A percentile compares a stretch with the other conserved stretches of the same genome.
phyloP scores from a whole-genome alignment of 768 basidiomycete genomes.

The Collybiopsis confluens region DNA sequence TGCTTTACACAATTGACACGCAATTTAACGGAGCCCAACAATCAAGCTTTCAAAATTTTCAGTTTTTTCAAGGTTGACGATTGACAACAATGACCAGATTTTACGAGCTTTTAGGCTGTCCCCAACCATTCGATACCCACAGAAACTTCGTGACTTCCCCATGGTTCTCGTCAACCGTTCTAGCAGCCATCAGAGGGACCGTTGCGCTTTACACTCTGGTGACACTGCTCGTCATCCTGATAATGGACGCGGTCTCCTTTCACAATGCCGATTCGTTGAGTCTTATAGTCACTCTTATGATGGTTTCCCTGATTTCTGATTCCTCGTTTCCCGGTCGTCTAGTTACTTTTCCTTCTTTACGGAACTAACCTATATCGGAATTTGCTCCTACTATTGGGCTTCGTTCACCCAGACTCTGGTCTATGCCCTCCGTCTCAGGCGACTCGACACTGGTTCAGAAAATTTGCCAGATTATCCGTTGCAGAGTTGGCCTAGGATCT shows the following conservation, averaged over 20 bases:
- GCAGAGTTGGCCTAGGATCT: slow-evolving; percentile 49
- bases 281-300: no score
- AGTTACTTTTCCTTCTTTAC: slow-evolving; percentile 70
- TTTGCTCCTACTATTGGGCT: slow-evolving; percentile 61
- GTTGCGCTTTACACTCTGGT: slow-evolving; percentile 49
- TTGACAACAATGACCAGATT: not conserved
- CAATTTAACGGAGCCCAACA: no score
- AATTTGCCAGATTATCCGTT: slow-evolving; percentile 41
- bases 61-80: no score
- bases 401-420: slow-evolving; percentile 47
- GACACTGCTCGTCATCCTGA: slow-evolving; percentile 33
- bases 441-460: slow-evolving; percentile 15
- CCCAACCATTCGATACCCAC: slow-evolving; percentile 27
- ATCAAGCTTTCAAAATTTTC: no score
- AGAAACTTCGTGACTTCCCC: slow-evolving; percentile 44
- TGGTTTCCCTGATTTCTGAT: no score
- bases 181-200: slow-evolving; percentile 42
- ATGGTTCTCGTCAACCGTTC: slow-evolving; percentile 36
- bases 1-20: no score
- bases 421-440: slow-evolving; percentile 25
- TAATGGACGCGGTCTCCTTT: slow-evolving; percentile 25
- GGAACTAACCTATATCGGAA: slow-evolving; percentile 54
- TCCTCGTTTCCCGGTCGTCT: slow-evolving; percentile 6
- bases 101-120: not conserved
- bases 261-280: slow-evolving; percentile 28